These are phyloP conservation scores for Yamadazyma laniorum DNA, from an alignment of 805 yeast species.

Conservation along the genomic window DNA sequence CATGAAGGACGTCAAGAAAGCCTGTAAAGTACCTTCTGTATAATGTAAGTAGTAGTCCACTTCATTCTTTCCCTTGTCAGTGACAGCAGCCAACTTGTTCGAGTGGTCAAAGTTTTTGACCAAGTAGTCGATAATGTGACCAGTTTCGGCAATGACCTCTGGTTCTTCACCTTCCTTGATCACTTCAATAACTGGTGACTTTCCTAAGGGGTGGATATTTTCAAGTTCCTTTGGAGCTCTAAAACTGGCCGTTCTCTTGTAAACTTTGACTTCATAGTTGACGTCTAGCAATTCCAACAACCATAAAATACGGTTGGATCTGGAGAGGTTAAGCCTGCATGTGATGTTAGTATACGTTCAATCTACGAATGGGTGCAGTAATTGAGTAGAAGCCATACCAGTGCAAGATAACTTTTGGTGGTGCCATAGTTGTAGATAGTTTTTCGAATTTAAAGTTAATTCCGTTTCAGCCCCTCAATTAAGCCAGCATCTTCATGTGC, in stretches of 20 bases:
- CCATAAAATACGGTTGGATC: conserved; percentile 39
- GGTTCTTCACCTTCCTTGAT: conserved; percentile 19
- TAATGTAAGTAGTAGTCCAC: conserved; percentile 55
- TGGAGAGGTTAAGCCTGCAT: conserved; percentile 32
- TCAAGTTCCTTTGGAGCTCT: conserved; percentile 35
- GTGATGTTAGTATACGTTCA: no score
- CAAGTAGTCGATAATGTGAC: conserved; percentile 54
- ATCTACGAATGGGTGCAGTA: no score
- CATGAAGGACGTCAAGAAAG: conserved; percentile 37
- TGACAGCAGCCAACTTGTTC: conserved; percentile 35
- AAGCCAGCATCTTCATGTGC: no score
- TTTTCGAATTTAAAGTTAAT: no score
- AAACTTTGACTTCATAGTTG: conserved; percentile 32
- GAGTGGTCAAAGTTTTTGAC: conserved; percentile 47
- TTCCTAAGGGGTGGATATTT: conserved; percentile 36
- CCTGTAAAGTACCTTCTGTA: conserved; percentile 63
- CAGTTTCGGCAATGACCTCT: conserved; percentile 53
- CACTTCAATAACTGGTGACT: conserved; percentile 33
- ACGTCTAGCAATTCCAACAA: conserved; percentile 35
- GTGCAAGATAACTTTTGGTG: conserved; percentile 11
- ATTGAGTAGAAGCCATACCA: no score
- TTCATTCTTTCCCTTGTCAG: conserved; percentile 38
- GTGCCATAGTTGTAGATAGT: conserved; percentile 10
- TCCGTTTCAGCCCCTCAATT: not conserved
- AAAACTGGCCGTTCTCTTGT: conserved; percentile 21